Base-by-base conservation (phyloP, 2,329 filamentous ascomycete species). In the Davidsoniella neocaledoniae region DNA sequence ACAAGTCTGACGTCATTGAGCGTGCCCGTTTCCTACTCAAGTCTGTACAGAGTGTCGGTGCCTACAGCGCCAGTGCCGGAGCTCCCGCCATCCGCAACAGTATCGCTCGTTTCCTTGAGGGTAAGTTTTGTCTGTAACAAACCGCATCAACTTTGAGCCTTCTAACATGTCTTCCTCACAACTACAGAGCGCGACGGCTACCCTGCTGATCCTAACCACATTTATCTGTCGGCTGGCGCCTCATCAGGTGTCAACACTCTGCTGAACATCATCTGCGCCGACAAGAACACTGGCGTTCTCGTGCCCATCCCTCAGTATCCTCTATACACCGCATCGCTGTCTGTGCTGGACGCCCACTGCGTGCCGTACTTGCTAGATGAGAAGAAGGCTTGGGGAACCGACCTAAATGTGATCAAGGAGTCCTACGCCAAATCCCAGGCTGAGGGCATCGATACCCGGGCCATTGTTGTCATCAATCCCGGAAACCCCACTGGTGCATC, bases 301-400 rank as follows among this genome's bases (percentile, higher is more conserved):
- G 82, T 96, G 17, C 91, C 90, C 21, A 96, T 98, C 58, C 91
- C 91, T 5, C 91, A 98, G 67, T 98, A 98, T 66, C 91, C 91
- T 21, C 81, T 98, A 45, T 98, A 98, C 70, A 96, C 90, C 7
- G 91, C 91, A 23, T 91, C 88, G 1, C 76, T 98, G 55, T 72
- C 87, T 48, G 69, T 98, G 43, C 75, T 96, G 54, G 77, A 95
- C 64, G 86, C 90, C 48, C 78, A 76, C 51, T 85, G 82, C 61
- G 91, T 98, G 25, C 90, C 91, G 37, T 98, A 98, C 71, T 83
- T 86, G 67, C 79, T 98, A 46, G 84, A 96, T 58, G 91, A 98
- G 69, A 68, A 77, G 56, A 77, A 80, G 58, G 74, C 77, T 55
- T 98, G 91, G 91, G 84, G 85, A 54, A 96, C 90, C 44, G 83